Conservation (phyloP, 2,329 filamentous ascomycete genomes). For the Huntiella moniliformis region DNA sequence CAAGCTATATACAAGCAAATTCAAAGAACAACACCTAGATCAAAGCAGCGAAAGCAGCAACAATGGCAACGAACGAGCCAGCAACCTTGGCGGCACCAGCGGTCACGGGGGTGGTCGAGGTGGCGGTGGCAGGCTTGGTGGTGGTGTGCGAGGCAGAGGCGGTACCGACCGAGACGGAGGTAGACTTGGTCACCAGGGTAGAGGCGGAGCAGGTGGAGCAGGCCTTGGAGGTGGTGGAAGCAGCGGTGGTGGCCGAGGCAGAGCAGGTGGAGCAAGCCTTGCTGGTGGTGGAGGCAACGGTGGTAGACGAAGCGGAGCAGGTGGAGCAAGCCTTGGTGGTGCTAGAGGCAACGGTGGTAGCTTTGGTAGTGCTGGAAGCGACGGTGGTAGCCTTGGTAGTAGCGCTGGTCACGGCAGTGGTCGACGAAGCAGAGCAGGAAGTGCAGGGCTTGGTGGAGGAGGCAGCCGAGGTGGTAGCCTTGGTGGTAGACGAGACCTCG, state of each 20-base stretch:
- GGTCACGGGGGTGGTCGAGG: background rate
- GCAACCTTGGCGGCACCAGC: slow-evolving; percentile 1
- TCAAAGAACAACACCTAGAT: background rate
- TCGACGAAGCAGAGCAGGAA: background rate
- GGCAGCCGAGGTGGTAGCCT: background rate
- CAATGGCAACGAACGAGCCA: background rate
- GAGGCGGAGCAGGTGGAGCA: no score
- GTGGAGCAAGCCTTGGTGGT: background rate
- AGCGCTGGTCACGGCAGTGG: background rate
- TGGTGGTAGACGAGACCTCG: slow-evolving; percentile 12
- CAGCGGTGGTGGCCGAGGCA: background rate
- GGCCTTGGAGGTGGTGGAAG: background rate
- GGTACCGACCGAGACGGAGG: background rate
- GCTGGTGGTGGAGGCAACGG: background rate
- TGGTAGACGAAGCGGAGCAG: background rate
- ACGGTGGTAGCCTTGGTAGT: background rate
- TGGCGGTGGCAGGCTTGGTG: background rate
- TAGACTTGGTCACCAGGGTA: background rate
- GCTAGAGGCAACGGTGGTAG: background rate
- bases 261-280: background rate
- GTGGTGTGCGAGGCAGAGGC: background rate
- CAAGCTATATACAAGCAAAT: background rate
- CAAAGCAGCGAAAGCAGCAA: background rate
- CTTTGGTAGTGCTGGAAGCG: background rate
- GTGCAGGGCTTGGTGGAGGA: background rate